These are phyloP conservation scores for Microcyclospora pomicola DNA, from an alignment of 2,329 filamentous ascomycete species.

Conservation along the genomic window DNA sequence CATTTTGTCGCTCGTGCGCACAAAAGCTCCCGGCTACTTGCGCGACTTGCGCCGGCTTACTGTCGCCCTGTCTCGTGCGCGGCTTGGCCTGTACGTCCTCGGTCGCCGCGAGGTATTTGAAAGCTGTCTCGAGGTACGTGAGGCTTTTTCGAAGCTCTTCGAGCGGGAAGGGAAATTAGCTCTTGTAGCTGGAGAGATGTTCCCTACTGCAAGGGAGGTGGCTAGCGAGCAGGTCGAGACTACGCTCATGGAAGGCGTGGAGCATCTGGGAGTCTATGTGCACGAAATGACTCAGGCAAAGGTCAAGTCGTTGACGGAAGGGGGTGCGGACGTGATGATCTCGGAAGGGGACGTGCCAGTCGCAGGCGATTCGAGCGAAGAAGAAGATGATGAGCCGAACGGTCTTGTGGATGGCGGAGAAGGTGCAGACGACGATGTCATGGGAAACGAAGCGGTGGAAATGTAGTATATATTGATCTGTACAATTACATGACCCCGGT, in stretches of 20 bases:
- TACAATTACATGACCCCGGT: too few relatives aligned
- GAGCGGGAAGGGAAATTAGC: constrained; percentile 53
- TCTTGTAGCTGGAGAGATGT: constrained; percentile 77
- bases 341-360: constrained; percentile 4
- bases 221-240: constrained; percentile 38
- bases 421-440: constrained; percentile 6
- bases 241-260: constrained; percentile 69
- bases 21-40: constrained; percentile 77
- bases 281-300: constrained; percentile 83
- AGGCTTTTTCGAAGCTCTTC: constrained; percentile 69
- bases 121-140: constrained; percentile 70
- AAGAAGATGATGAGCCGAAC: constrained; percentile 20
- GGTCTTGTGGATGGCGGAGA: constrained; percentile 12
- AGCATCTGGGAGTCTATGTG: constrained; percentile 92
- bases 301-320: constrained; percentile 41
- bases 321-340: constrained; percentile 17
- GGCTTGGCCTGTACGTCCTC: constrained; percentile 82
- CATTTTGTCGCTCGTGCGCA: constrained; percentile 84
- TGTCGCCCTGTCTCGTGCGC: constrained; percentile 82
- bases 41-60: constrained; percentile 87
- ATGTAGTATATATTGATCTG: not conserved
- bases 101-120: constrained; percentile 83
- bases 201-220: constrained; percentile 47
- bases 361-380: constrained; percentile 12
- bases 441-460: constrained; percentile 1